Percentiles rank a stretch among this genome's conserved stretches.
Evolutionary conservation across 192 early-diverging fungal species (phyloP).

Genomic region (Coemansia sp.): DNA sequence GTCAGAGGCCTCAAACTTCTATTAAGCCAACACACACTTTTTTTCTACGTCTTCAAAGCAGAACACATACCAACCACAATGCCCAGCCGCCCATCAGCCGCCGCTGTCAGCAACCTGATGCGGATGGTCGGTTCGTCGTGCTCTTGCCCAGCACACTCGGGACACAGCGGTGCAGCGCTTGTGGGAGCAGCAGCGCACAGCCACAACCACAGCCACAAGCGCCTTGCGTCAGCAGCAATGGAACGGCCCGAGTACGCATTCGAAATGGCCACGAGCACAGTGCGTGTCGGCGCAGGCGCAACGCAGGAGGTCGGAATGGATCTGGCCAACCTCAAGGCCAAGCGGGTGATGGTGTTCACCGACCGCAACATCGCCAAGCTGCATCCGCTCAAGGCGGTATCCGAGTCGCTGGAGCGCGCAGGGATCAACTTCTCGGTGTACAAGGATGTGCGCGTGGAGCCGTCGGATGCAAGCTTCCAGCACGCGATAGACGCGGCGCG

Average conservation of each 20-base stretch:
- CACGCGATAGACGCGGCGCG: conserved; percentile 80
- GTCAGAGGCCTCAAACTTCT: background rate
- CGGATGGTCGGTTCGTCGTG: conserved; percentile 54
- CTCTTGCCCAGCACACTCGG: conserved; percentile 50
- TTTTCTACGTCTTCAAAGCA: background rate
- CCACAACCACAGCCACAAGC: conserved; percentile 15
- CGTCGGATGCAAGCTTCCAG: conserved; percentile 79
- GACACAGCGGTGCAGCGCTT: conserved; percentile 6
- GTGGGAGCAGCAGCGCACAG: conserved; percentile 10
- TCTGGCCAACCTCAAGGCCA: conserved; percentile 71
- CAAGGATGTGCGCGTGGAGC: conserved; percentile 79
- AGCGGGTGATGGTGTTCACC: conserved; percentile 85
- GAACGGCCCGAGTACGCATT: conserved; percentile 66
- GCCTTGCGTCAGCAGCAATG: conserved; percentile 28
- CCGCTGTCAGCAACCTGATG: conserved; percentile 51
- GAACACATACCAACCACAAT: background rate
- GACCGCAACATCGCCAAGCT: conserved; percentile 74
- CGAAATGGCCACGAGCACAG: conserved; percentile 87
- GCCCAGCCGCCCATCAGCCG: conserved; percentile 27
- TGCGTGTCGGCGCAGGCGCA: conserved; percentile 82
- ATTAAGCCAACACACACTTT: background rate
- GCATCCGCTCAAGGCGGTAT: conserved; percentile 69
- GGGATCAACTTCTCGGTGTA: conserved; percentile 72
- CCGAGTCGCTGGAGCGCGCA: conserved; percentile 71
- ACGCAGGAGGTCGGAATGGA: conserved; percentile 87